Evolutionary conservation across 306 rosid genomes (phyloP).

Genomic region (Cicer judaicum): DNA sequence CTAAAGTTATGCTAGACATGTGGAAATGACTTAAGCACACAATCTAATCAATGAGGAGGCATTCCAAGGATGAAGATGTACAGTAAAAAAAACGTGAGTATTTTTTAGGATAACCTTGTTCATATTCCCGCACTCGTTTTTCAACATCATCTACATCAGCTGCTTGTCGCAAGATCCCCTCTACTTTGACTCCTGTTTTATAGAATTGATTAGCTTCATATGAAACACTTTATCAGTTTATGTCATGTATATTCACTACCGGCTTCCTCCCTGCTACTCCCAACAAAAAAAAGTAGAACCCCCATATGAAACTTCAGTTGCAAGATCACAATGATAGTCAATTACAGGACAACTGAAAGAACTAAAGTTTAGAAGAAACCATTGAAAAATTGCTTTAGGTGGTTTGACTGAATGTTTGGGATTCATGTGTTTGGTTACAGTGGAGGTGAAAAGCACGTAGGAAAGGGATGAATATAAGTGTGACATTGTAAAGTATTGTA

Average conservation of each 20-base stretch:
- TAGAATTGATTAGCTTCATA: conserved; percentile 40
- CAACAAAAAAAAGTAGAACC: neutral
- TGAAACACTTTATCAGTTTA: conserved; percentile 16
- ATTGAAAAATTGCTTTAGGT: neutral
- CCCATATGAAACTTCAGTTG: neutral
- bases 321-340: neutral
- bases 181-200: conserved; percentile 68
- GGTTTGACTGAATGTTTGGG: neutral
- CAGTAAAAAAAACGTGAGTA: neutral
- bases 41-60: conserved; percentile 28
- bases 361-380: conserved; percentile 6
- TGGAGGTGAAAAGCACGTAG: neutral
- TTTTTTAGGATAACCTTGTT: conserved; percentile 59
- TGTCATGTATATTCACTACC: conserved; percentile 6
- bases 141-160: conserved; percentile 90
- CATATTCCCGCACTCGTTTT: conserved; percentile 73
- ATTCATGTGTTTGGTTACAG: neutral
- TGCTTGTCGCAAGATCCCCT: conserved; percentile 87
- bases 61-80: conserved; percentile 5
- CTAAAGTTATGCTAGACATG: conserved; percentile 7
- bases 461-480: neutral
- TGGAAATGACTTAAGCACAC: conserved; percentile 29
- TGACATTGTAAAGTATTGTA: neutral
- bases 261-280: conserved; percentile 20
- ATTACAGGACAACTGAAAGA: conserved; percentile 3